These are phyloP conservation scores for Colletotrichum sojae DNA, from an alignment of 2,329 filamentous ascomycete genomes.

Conservation along the genomic window DNA sequence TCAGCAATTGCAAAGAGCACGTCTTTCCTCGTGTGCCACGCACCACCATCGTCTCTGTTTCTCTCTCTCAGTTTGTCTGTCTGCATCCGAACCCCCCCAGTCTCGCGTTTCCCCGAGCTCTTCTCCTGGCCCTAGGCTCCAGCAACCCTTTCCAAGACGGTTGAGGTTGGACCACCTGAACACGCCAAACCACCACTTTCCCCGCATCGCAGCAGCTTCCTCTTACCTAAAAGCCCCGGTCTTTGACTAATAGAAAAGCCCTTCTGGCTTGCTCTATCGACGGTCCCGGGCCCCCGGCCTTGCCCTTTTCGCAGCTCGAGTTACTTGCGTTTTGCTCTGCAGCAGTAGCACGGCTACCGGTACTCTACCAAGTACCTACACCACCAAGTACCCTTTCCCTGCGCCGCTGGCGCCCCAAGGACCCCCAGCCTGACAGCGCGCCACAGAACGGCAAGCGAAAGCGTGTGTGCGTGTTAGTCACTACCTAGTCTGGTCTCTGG, in stretches of 20 bases:
- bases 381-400: background rate
- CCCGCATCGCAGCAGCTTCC: constrained; percentile 57
- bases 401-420: background rate
- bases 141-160: constrained; percentile 41
- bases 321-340: constrained; percentile 17
- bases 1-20: constrained; percentile 42
- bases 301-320: constrained; percentile 32
- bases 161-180: constrained; percentile 41
- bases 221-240: constrained; percentile 62
- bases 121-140: constrained; percentile 40
- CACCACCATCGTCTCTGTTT: constrained; percentile 41
- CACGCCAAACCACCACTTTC: constrained; percentile 49
- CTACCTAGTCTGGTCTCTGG: too few relatives aligned
- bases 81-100: constrained; percentile 15
- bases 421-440: constrained; percentile 12
- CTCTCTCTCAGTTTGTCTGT: too few relatives aligned
- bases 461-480: constrained; percentile 23
- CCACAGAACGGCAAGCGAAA: background rate
- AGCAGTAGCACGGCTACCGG: constrained; percentile 11
- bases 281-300: constrained; percentile 33
- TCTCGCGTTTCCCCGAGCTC: constrained; percentile 15
- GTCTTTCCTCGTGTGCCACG: constrained; percentile 40
- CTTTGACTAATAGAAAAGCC: constrained; percentile 64
- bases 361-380: too few relatives aligned
- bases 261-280: constrained; percentile 36